Base-by-base conservation (phyloP, 139 green algal genomes). In the Yamagishiella unicocca region DNA sequence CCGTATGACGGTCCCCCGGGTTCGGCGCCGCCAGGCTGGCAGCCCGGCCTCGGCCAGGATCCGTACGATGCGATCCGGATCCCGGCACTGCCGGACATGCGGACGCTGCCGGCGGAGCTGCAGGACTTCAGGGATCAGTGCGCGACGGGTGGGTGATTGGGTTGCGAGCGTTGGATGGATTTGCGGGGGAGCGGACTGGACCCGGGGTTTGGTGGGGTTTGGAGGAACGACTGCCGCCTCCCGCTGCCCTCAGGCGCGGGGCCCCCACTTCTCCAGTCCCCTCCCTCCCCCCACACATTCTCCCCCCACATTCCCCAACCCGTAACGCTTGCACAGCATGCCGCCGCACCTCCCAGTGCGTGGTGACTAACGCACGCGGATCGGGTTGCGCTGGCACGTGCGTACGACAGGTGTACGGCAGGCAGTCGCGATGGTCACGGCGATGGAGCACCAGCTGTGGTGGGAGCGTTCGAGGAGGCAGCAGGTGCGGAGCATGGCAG, bases 371-470 rank as follows among this genome's bases (percentile, higher is more conserved):
- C n/a, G n/a, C n/a, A n/a, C n/a, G n/a, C n/a, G n/a, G n/a, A n/a
- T n/a, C n/a, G n/a, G n/a, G n/a, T n/a, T n/a, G n/a, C n/a, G n/a
- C n/a, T n/a, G n/a, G n/a, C n/a, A n/a, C n/a, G n/a, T n/a, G 6
- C 64, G 10, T 37, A 17, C 43, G 29, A 29, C 89, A 92, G 89
- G 89, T 42, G 89, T 92, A 61, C 71, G 89, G 1, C 89, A 92
- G 85, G 85, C 89, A 0, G 89, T 90, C 61, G 80, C 85, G 2
- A 92, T 92, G 89, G 64, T 92, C 46, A 90, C 85, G 1, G 81
- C 89, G 19, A 89, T 92, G 85, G 89, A 92, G 85, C 85, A 90
- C 53, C 85, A 90, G 66, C 81, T 92, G 73, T 83, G 25, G 40
- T 92, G 89, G 89, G 89, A 92, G 89, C 73, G 89, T 10, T 89